These are phyloP conservation scores for Phaeoacremonium minimum DNA, from an alignment of 2,329 filamentous ascomycete species.

Conservation along the genomic window DNA sequence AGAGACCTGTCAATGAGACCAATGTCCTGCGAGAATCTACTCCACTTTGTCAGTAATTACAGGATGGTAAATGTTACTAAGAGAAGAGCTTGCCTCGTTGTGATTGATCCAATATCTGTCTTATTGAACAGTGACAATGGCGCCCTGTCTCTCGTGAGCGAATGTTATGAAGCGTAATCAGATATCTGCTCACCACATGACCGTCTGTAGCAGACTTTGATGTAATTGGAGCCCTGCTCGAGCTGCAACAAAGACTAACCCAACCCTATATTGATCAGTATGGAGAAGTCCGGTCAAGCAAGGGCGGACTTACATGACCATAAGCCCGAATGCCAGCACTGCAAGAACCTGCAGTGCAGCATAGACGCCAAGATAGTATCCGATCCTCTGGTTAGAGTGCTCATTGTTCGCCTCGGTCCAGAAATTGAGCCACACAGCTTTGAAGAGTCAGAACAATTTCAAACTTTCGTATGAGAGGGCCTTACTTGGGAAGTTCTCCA, in stretches of 20 bases:
- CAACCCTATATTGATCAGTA: neutral
- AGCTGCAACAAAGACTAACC: slow-evolving; percentile 1
- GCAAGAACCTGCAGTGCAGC: slow-evolving; percentile 18
- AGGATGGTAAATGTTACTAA: neutral
- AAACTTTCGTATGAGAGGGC: neutral
- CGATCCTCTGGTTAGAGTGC: slow-evolving; percentile 27
- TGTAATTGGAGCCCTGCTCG: slow-evolving; percentile 1
- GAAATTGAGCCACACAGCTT: slow-evolving; percentile 22
- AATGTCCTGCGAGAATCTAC: slow-evolving; percentile 12
- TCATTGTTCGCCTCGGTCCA: slow-evolving; percentile 18
- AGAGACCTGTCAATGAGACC: slow-evolving; percentile 7
- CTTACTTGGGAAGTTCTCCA: slow-evolving; percentile 14
- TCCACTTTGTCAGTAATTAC: neutral
- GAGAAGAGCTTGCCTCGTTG: slow-evolving; percentile 10
- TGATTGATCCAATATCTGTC: slow-evolving; percentile 16
- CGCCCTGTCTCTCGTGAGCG: slow-evolving; percentile 1
- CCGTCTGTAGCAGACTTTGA: slow-evolving; percentile 1
- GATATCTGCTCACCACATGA: slow-evolving; percentile 1
- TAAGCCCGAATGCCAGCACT: slow-evolving; percentile 1
- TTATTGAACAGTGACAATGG: slow-evolving; percentile 11
- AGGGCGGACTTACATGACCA: neutral
- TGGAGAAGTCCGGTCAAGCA: too few relatives aligned
- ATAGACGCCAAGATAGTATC: slow-evolving; percentile 31
- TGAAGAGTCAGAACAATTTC: too few relatives aligned
- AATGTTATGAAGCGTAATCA: neutral